Percentiles rank a stretch among this genome's conserved stretches.
Conservation (phyloP, 257 asterid species). For the Henckelia pumila region DNA sequence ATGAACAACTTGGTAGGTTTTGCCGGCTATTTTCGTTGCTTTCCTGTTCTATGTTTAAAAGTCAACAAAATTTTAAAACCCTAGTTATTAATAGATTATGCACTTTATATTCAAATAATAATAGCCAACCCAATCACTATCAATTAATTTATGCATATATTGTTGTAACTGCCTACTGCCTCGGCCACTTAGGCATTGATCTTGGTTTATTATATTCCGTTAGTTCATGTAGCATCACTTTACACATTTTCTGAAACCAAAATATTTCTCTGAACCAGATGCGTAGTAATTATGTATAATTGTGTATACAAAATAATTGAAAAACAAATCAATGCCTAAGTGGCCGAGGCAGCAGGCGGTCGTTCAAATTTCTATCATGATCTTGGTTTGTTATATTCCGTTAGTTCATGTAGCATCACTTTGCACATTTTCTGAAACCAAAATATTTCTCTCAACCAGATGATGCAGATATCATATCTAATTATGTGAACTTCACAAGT, state of each 20-base stretch:
- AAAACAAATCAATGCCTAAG: too few relatives aligned
- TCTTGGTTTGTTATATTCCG: neutral
- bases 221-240: slow-evolving; percentile 27
- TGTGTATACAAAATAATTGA: too few relatives aligned
- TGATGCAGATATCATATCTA: slow-evolving; percentile 32
- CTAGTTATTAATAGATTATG: too few relatives aligned
- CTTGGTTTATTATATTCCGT: neutral
- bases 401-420: slow-evolving; percentile 27
- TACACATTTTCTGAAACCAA: slow-evolving; percentile 49
- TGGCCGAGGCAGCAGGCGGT: too few relatives aligned
- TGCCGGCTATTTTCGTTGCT: neutral
- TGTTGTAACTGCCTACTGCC: too few relatives aligned
- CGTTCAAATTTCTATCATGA: too few relatives aligned
- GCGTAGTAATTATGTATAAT: too few relatives aligned
- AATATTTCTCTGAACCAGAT: slow-evolving; percentile 29
- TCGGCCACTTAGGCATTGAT: too few relatives aligned
- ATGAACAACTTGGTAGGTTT: slow-evolving; percentile 27
- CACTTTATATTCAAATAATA: too few relatives aligned
- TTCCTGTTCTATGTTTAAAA: slow-evolving; percentile 3
- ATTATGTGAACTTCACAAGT: slow-evolving; percentile 60
- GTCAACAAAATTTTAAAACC: too few relatives aligned
- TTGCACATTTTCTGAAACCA: slow-evolving; percentile 49
- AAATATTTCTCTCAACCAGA: slow-evolving; percentile 30
- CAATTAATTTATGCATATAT: too few relatives aligned
- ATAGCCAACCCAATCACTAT: too few relatives aligned